Evolutionary conservation across 257 asterid genomes (phyloP).

Genomic region (Ligustrum vulgare): DNA sequence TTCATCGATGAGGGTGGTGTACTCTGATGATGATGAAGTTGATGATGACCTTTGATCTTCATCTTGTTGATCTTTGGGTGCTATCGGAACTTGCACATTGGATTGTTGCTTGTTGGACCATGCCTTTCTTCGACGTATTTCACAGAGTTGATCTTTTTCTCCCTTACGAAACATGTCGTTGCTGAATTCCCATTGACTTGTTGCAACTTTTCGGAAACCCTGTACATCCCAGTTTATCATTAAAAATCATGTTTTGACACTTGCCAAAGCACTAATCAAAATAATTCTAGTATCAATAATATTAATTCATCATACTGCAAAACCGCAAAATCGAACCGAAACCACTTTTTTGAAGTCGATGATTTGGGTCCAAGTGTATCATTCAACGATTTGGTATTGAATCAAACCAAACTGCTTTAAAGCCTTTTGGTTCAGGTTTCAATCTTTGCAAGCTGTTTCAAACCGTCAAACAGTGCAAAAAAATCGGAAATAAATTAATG

Average conservation of each 20-base stretch:
- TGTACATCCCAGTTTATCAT: slow-evolving; percentile 14
- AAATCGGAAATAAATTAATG: too few species aligned
- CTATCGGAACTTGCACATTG: slow-evolving; percentile 18
- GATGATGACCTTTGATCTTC: slow-evolving; percentile 76
- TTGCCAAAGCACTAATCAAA: too few species aligned
- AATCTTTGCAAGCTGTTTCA: too few species aligned
- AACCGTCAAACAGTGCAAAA: too few species aligned
- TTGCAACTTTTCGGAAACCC: slow-evolving; percentile 89
- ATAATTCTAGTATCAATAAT: too few species aligned
- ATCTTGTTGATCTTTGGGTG: slow-evolving; percentile 29
- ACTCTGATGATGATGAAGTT: slow-evolving; percentile 63
- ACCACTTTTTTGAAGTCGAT: too few species aligned
- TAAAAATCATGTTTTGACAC: background rate
- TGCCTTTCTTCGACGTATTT: slow-evolving; percentile 79
- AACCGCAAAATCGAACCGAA: too few species aligned
- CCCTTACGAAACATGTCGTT: slow-evolving; percentile 76
- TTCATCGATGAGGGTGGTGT: slow-evolving; percentile 57
- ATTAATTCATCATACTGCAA: too few species aligned
- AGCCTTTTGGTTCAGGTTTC: too few species aligned
- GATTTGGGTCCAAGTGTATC: too few species aligned
- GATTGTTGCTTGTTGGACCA: slow-evolving; percentile 50
- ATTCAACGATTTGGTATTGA: too few species aligned
- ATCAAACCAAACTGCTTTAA: too few species aligned
- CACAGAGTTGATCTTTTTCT: slow-evolving; percentile 50
- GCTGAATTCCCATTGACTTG: slow-evolving; percentile 83